A percentile compares a stretch with the other conserved stretches of the same genome.
Conservation (phyloP, 225 moss, liverwort and hornwort species). For the Antitrichia curtipendula region DNA sequence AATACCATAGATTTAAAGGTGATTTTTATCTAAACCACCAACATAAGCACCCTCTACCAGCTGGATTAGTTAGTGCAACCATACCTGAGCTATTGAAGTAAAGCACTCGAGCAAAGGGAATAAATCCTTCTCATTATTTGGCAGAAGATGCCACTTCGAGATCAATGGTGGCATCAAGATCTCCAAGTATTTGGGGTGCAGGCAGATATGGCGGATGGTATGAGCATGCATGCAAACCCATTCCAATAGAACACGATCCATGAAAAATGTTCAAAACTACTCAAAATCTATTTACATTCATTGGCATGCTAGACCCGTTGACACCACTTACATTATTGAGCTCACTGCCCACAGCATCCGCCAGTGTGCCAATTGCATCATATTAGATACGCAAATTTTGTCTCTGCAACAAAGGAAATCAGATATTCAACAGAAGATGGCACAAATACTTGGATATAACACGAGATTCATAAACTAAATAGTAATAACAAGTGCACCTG, state of each 20-base stretch:
- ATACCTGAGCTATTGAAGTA: constrained; percentile 92
- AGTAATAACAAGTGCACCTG: neutral
- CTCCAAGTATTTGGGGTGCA: constrained; percentile 84
- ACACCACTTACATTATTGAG: constrained; percentile 63
- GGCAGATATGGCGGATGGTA: neutral
- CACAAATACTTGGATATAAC: neutral
- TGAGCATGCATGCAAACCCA: neutral
- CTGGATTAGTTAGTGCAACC: neutral
- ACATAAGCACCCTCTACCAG: neutral
- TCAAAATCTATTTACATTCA: neutral
- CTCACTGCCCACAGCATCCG: constrained; percentile 89
- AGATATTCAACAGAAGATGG: neutral
- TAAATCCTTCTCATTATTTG: constrained; percentile 86
- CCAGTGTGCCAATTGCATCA: constrained; percentile 94
- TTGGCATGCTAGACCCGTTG: neutral
- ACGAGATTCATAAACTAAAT: neutral
- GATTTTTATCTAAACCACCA: neutral
- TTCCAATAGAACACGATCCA: neutral
- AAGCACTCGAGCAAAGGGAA: constrained; percentile 94
- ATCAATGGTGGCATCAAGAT: constrained; percentile 97
- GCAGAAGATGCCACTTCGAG: constrained; percentile 85
- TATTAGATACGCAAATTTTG: constrained; percentile 91
- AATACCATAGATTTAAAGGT: neutral
- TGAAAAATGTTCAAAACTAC: neutral
- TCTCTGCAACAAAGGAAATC: constrained; percentile 44